Conservation (phyloP, 1,139 yeast species). For the Taphrina deformans region DNA sequence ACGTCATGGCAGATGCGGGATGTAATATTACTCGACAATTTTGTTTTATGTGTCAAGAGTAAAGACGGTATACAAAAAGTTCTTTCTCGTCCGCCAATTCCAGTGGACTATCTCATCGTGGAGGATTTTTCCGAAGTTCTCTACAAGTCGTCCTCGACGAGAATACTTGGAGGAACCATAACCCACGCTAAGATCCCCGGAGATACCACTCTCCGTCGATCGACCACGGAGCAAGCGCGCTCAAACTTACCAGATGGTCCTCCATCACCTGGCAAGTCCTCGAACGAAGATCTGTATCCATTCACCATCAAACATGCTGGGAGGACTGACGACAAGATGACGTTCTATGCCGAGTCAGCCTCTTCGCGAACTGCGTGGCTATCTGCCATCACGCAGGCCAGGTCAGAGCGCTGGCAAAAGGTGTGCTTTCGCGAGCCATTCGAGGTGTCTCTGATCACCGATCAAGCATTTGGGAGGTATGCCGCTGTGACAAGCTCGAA, state of each 20-base stretch:
- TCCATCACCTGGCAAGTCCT: background rate
- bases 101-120: constrained; percentile 47
- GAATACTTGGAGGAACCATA: constrained; percentile 21
- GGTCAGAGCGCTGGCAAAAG: constrained; percentile 50
- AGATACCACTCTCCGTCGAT: background rate
- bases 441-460: constrained; percentile 51
- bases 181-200: constrained; percentile 15
- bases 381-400: constrained; percentile 56
- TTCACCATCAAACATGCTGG: constrained; percentile 56
- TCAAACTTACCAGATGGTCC: background rate
- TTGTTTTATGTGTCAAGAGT: constrained; percentile 63
- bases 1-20: constrained; percentile 52
- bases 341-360: constrained; percentile 58
- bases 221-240: background rate
- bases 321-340: constrained; percentile 54
- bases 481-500: constrained; percentile 41
- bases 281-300: constrained; percentile 47
- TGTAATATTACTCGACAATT: constrained; percentile 70
- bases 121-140: constrained; percentile 46
- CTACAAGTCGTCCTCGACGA: constrained; percentile 39
- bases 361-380: constrained; percentile 66
- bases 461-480: constrained; percentile 10
- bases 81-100: constrained; percentile 45
- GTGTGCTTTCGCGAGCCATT: constrained; percentile 54
- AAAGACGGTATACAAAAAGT: constrained; percentile 40